Percentiles rank a stretch among this genome's conserved stretches.
These are phyloP conservation scores for Talaromyces sp. DNA, from an alignment of 2,329 filamentous ascomycete genomes.

Conservation along the genomic window DNA sequence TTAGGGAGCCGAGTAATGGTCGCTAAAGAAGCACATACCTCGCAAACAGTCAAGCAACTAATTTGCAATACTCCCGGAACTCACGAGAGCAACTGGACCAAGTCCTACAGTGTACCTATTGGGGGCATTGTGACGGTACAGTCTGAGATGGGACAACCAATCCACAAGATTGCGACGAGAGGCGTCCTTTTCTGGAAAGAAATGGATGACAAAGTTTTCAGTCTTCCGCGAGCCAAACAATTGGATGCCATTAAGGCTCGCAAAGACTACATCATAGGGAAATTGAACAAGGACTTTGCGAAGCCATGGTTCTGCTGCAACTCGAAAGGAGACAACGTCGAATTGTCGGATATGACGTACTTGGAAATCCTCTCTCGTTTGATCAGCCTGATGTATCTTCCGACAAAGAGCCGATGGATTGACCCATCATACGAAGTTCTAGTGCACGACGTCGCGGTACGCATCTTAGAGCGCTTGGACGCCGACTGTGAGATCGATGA, in stretches of 20 bases:
- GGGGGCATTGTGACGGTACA: slow-evolving; percentile 90
- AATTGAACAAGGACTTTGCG: slow-evolving; percentile 91
- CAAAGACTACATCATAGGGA: slow-evolving; percentile 74
- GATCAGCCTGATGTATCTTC: slow-evolving; percentile 86
- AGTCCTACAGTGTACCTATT: slow-evolving; percentile 84
- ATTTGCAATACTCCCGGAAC: slow-evolving; percentile 82
- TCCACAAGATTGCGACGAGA: slow-evolving; percentile 40
- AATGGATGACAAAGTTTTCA: slow-evolving; percentile 30
- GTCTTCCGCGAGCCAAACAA: slow-evolving; percentile 43
- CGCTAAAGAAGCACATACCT: slow-evolving; percentile 86
- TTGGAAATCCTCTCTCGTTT: slow-evolving; percentile 79
- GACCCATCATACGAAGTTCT: slow-evolving; percentile 76
- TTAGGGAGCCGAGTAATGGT: slow-evolving; percentile 95
- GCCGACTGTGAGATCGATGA: not conserved
- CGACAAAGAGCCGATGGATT: slow-evolving; percentile 75
- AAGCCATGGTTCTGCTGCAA: slow-evolving; percentile 96
- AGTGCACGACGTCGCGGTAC: slow-evolving; percentile 74
- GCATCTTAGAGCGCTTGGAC: not conserved
- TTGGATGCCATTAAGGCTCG: slow-evolving; percentile 48
- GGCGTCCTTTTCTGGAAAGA: slow-evolving; percentile 38
- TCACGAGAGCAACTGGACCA: slow-evolving; percentile 80
- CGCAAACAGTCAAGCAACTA: slow-evolving; percentile 79
- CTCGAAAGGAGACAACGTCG: slow-evolving; percentile 71
- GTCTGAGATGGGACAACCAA: slow-evolving; percentile 43
- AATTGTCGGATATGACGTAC: slow-evolving; percentile 95